Evolutionary conservation across 2,329 filamentous ascomycete species (phyloP), one percentile per base, ranked within the genome.

Genomic region (Exophiala lecanii-corni): DNA sequence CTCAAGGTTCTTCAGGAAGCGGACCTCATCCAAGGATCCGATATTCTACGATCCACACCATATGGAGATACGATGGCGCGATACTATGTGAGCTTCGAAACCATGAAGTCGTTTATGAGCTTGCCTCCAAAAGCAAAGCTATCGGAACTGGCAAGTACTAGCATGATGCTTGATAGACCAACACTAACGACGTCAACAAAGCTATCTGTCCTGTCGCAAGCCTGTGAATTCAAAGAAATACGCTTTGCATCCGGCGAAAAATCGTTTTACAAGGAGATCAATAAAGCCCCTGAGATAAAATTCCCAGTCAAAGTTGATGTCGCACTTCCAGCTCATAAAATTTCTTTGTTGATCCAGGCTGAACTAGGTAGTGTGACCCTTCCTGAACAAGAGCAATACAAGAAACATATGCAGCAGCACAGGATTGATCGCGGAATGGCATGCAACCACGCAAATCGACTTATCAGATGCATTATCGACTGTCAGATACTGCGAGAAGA

Each of bases 41-140:
- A 69, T 0, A 63, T 63, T 3, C 72, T 91, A 36, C 70, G 65
- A 18, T 79, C 78, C 33, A 91, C 85, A 0, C 78, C 82, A 36
- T 86, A 84, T 57, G 87, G 87, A 1, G 74, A 83, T 43, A 82
- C 83, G 3, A 94, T 94, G 87, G 84, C 86, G 32, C 77, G 79
- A 36, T 94, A 91, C 60, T 91, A 87, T 66, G 70, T 92, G 2
- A 78, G 78, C 16, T 89, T 89, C 54, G 75, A 83, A 26, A 92
- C 86, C 0, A 94, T 92, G 86, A 82, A 80, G 54, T 61, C 71
- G 1, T 70, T 94, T 10, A 65, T 91, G 32, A 68, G 69, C 0
- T 69, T 92, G 39, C 74, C 76, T n/a, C 62, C 67, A 1, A 75
- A 73, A 30, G 74, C 81, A 0, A 78, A 74, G 5, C 69, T 82